Percentiles rank a stretch among this genome's conserved stretches.
phyloP scores from a whole-genome alignment of 2,329 filamentous ascomycete genomes.

The Botrytis elliptica region DNA sequence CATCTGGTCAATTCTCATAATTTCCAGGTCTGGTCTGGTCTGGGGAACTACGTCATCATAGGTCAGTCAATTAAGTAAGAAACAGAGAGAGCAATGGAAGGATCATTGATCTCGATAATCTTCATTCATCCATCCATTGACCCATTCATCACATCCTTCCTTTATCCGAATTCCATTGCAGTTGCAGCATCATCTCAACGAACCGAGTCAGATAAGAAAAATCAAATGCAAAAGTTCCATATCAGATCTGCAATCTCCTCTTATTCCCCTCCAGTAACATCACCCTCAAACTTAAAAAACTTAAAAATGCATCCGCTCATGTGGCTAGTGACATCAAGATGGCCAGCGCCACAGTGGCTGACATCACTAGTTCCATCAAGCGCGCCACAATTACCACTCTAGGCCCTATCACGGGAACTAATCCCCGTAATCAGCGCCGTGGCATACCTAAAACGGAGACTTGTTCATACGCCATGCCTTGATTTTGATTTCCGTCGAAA shows the following conservation, averaged over 20 bases:
- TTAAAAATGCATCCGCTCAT: not conserved
- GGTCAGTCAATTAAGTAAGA: not conserved
- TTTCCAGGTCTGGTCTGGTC: not conserved
- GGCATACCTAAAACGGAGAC: slow-evolving; percentile 4
- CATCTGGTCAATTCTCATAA: not conserved
- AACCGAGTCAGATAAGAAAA: not conserved
- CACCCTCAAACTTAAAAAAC: not conserved
- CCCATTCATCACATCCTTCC: not conserved
- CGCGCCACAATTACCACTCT: not conserved
- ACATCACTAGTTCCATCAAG: not conserved
- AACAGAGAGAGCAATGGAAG: not conserved
- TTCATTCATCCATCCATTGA: not conserved
- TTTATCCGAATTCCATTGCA: not conserved
- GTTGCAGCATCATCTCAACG: not conserved
- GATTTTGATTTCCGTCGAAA: slow-evolving; percentile 1
- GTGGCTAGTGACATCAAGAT: slow-evolving; percentile 4
- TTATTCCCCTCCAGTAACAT: not conserved
- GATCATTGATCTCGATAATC: not conserved
- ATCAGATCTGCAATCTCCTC: not conserved
- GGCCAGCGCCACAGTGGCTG: not conserved
- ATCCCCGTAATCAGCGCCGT: not conserved
- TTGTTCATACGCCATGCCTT: slow-evolving; percentile 3
- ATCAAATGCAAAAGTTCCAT: not conserved
- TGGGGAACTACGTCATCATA: slow-evolving; percentile 3
- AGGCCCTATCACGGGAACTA: not conserved